Evolutionary conservation across 148 eudicot genomes (phyloP).

Genomic region (Vaccinium vitisidaea): DNA sequence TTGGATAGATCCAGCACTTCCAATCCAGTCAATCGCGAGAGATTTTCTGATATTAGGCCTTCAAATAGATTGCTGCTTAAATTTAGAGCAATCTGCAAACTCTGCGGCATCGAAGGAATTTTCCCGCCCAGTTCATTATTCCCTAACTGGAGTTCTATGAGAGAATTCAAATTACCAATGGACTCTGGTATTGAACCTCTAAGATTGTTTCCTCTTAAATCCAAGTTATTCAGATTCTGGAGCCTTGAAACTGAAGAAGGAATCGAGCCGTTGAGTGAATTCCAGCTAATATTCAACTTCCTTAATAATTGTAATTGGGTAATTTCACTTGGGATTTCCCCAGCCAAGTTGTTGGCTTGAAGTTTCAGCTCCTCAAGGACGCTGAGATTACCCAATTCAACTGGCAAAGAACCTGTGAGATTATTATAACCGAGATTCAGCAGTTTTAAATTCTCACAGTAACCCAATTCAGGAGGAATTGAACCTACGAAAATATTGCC

Average conservation of each 20-base stretch:
- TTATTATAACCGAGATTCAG: conserved; percentile 56
- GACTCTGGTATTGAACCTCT: too few species aligned
- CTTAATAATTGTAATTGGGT: conserved; percentile 21
- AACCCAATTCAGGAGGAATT: conserved; percentile 53
- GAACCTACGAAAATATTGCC: conserved; percentile 49
- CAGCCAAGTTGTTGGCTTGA: conserved; percentile 47
- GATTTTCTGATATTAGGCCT: conserved; percentile 39
- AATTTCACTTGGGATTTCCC: conserved; percentile 51
- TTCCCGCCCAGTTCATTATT: too few species aligned
- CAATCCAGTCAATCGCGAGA: conserved; percentile 27
- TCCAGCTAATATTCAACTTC: conserved; percentile 9
- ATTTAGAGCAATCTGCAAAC: too few species aligned
- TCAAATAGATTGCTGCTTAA: too few species aligned
- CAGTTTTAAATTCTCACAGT: conserved; percentile 44
- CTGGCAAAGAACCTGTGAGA: conserved; percentile 48
- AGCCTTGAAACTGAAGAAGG: conserved; percentile 53
- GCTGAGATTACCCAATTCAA: conserved; percentile 39
- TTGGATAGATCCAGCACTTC: conserved; percentile 75
- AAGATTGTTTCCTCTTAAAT: background rate
- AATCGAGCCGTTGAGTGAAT: conserved; percentile 54
- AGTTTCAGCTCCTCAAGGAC: conserved; percentile 54
- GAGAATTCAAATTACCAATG: too few species aligned
- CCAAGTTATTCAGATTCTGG: conserved; percentile 48
- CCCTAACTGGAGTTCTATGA: too few species aligned
- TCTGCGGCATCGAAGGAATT: too few species aligned